Base-by-base conservation (phyloP, 2,329 filamentous ascomycete genomes). In the Neofusicoccum cordaticola region DNA sequence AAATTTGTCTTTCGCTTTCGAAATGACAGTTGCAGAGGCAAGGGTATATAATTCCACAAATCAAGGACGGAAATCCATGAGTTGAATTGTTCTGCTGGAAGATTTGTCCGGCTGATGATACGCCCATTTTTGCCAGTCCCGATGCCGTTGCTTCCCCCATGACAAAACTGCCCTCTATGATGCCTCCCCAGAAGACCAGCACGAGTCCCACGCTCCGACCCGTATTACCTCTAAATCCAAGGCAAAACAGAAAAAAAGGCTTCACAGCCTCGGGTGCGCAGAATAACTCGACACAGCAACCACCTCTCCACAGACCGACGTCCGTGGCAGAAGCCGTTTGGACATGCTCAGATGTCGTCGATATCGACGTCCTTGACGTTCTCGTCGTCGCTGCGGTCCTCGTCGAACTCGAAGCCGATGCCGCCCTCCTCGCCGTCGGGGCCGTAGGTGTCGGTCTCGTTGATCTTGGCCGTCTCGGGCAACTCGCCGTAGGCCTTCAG, bases 401-500 rank as follows among this genome's bases (percentile, higher is more conserved):
- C 93, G 82, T 96, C 95, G 84, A 98, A 98, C 83, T 98, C 95
- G 85, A 99, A 97, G 82, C 95, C 95, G 83, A 91, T 92, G 75
- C 97, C 76, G 75, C 97, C 76, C 80, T 95, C 94, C 79, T 96
- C 90, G 80, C 93, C 93, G 79, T 93, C 91, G 80, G 93, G 91
- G 75, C 92, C 87, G 77, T 88, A 96, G 53, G 92, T 96, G 81
- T 98, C 95, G 69, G 93, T 97, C 87, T 99, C 95, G 88, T 99
- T 99, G 88, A 99, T 99, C 90, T 98, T 98, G 79, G 95, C 95
- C 75, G 88, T 91, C 83, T 98, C 95, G 71, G 95, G 95, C 67
- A 99, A 85, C 82, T 99, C 95, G 79, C 95, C 95, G 81, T 98
- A 98, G 68, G 93, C 92, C 84, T 98, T 98, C 75, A 99, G 87